Evolutionary conservation across 441 rosid genomes (phyloP).

Genomic region (Pelargonium exstipulatum): DNA sequence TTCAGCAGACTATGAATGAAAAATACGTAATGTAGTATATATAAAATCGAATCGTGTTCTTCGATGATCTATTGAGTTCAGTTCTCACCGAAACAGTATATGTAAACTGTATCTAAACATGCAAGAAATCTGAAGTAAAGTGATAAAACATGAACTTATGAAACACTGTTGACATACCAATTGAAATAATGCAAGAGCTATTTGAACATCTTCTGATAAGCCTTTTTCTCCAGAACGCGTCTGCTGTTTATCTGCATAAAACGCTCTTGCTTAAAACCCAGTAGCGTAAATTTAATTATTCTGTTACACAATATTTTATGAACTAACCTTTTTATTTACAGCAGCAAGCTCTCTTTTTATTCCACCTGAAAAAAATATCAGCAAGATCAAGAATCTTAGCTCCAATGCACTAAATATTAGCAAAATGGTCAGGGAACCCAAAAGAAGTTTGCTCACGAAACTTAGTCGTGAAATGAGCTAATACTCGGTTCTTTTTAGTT

Average conservation of each 20-base stretch:
- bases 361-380: constrained; percentile 45
- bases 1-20: too few species aligned
- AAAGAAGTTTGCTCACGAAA: neutral
- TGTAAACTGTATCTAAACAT: too few species aligned
- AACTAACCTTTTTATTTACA: constrained; percentile 65
- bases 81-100: too few species aligned
- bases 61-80: too few species aligned
- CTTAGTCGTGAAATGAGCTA: neutral
- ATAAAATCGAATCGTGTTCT: too few species aligned
- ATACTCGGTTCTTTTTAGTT: neutral
- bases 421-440: neutral
- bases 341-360: constrained; percentile 73
- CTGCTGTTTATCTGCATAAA: constrained; percentile 52
- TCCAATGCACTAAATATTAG: too few species aligned
- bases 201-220: constrained; percentile 69
- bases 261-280: constrained; percentile 3
- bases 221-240: constrained; percentile 55
- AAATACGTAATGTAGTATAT: too few species aligned
- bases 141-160: too few species aligned
- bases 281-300: neutral
- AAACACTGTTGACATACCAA: constrained; percentile 20
- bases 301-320: neutral
- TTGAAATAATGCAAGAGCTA: constrained; percentile 20
- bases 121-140: too few species aligned
- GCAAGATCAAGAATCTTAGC: too few species aligned